A percentile compares a stretch with the other conserved stretches of the same genome.
These are phyloP conservation scores for Phytophthora crassamura DNA, from an alignment of 352 stramenopile species.

Conservation along the genomic window DNA sequence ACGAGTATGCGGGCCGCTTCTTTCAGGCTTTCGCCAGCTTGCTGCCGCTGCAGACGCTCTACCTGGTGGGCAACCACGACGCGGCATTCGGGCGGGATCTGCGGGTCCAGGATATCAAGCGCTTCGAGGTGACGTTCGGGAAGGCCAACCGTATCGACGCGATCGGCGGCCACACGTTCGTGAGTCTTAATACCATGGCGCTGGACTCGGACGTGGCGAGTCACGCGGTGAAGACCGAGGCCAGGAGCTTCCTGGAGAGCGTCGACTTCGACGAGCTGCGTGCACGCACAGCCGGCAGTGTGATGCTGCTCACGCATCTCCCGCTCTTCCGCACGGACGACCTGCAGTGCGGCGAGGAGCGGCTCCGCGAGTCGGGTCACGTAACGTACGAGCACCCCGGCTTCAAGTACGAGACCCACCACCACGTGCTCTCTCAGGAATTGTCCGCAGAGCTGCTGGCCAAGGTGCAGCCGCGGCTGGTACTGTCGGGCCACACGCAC, in stretches of 20 bases:
- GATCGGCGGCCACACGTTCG: conserved; percentile 59
- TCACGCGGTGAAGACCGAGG: conserved; percentile 55
- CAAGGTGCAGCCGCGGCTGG: conserved; percentile 52
- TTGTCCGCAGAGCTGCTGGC: conserved; percentile 60
- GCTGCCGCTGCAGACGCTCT: conserved; percentile 54
- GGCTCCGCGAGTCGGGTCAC: conserved; percentile 59
- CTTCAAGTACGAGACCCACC: conserved; percentile 66
- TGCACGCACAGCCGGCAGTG: conserved; percentile 29
- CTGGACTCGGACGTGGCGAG: conserved; percentile 65
- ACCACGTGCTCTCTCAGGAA: conserved; percentile 71
- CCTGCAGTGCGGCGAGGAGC: conserved; percentile 57
- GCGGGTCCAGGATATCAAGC: conserved; percentile 43
- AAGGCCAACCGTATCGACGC: conserved; percentile 58
- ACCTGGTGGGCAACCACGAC: conserved; percentile 83
- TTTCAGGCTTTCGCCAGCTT: conserved; percentile 48
- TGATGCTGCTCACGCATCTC: conserved; percentile 70
- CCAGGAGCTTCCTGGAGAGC: conserved; percentile 59
- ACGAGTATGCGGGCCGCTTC: conserved; percentile 68
- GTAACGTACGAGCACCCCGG: conserved; percentile 81
- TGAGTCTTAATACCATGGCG: conserved; percentile 83
- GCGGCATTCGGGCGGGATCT: conserved; percentile 68
- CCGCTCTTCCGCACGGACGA: conserved; percentile 68
- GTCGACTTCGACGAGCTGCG: conserved; percentile 42
- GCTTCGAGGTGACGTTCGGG: conserved; percentile 70
- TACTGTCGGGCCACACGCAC: conserved; percentile 83